Evolutionary conservation across 31 red algal genomes (phyloP).

Genomic region (Asparagopsis taxiformis): DNA sequence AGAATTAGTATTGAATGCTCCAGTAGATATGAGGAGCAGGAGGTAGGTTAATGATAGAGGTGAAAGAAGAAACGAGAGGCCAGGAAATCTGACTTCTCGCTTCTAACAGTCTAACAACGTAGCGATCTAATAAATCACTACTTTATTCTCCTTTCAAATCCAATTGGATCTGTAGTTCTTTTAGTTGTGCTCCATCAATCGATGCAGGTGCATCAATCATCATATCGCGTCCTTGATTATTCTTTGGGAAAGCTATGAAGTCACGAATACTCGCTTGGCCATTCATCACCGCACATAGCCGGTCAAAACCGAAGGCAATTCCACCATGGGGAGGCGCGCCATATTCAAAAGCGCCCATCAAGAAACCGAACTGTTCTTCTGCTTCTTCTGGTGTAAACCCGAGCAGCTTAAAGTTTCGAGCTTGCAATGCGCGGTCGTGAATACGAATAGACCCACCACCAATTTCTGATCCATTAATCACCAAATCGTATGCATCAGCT

Average conservation of each 20-base stretch:
- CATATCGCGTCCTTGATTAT: constrained; percentile 33
- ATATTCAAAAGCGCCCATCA: constrained; percentile 42
- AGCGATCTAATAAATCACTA: too few species aligned
- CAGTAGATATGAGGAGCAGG: too few species aligned
- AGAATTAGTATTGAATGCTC: too few species aligned
- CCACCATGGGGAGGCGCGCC: constrained; percentile 68
- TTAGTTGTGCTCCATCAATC: background rate
- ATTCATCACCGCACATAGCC: constrained; percentile 25
- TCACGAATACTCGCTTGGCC: constrained; percentile 36
- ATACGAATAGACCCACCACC: constrained; percentile 67
- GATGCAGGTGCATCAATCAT: constrained; percentile 41
- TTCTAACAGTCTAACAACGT: too few species aligned
- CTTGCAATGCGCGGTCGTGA: constrained; percentile 34
- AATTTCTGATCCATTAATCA: constrained; percentile 60
- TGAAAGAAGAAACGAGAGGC: too few species aligned
- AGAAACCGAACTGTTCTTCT: constrained; percentile 43
- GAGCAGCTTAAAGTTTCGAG: constrained; percentile 16
- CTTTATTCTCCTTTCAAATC: too few species aligned
- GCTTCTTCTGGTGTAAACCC: constrained; percentile 8
- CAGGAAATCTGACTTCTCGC: too few species aligned
- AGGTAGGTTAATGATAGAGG: too few species aligned
- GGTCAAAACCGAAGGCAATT: constrained; percentile 63
- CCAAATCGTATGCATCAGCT: constrained; percentile 51
- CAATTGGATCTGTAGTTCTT: background rate
- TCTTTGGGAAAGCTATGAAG: constrained; percentile 71